phyloP scores from a whole-genome alignment of 2,329 filamentous ascomycete genomes.

The Exserohilum rostratum region DNA sequence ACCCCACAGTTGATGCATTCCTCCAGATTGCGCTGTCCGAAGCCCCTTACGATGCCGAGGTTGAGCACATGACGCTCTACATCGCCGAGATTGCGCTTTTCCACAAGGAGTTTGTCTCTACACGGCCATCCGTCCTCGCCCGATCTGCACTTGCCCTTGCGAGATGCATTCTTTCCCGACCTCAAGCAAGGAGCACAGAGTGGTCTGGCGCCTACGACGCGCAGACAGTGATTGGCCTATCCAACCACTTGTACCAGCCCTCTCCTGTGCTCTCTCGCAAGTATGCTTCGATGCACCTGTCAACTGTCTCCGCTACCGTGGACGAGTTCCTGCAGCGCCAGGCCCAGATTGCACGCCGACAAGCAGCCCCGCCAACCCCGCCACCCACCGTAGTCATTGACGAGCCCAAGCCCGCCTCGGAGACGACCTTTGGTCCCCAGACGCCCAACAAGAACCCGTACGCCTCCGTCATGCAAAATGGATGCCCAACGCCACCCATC shows the following conservation, averaged over 20 bases:
- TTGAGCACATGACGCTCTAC: constrained; percentile 94
- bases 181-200: constrained; percentile 75
- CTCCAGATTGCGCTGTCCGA: constrained; percentile 85
- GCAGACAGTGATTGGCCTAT: constrained; percentile 67
- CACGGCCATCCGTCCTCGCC: constrained; percentile 88
- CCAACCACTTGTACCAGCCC: constrained; percentile 69
- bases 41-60: constrained; percentile 75
- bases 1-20: constrained; percentile 95
- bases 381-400: constrained; percentile 61
- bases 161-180: constrained; percentile 80
- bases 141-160: constrained; percentile 84
- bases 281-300: constrained; percentile 70
- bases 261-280: constrained; percentile 72
- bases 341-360: constrained; percentile 57
- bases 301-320: constrained; percentile 67
- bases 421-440: constrained; percentile 67
- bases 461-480: constrained; percentile 67
- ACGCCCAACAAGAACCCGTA: constrained; percentile 80
- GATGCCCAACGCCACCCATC: constrained; percentile 84
- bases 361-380: constrained; percentile 60
- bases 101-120: constrained; percentile 95
- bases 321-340: constrained; percentile 69
- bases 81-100: constrained; percentile 94
- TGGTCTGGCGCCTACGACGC: constrained; percentile 77
- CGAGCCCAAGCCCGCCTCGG: constrained; percentile 54